Base-by-base conservation (phyloP, 169 alveolate genomes). In the Plasmodium gaboni region DNA sequence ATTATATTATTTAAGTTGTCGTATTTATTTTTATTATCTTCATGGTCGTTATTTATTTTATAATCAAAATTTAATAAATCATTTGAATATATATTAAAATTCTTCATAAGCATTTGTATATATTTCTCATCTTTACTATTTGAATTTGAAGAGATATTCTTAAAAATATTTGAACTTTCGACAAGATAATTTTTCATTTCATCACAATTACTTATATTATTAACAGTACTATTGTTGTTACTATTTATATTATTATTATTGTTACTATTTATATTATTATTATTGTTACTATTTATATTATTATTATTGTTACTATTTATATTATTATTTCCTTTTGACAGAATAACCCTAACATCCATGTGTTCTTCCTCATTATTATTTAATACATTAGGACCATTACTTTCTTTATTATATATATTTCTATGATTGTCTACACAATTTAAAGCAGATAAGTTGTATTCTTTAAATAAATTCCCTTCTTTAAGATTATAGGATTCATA, bases 61-160 rank as follows among this genome's bases (percentile, higher is more conserved):
- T 15, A 51, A 51, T 15, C 61, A 51, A 51, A 51, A 64, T 28
- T 64, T 24, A 64, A 64, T 26, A 64, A 64, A 22, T 64, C 53
- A 64, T 48, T 64, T 8, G 22, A 10, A 28, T 26, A 64, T 2
- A 24, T 64, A 64, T 28, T 26, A 12, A 64, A 64, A 64, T 22
- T 22, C 5, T 26, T 22, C n/a, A 22, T 22, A 64, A 64, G 32
- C 10, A 8, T 26, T 1, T 24, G 15, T 2, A 13, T 26, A 64
- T 26, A 26, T 64, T 64, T 28, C 2, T 64, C 72, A 17, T 64
- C 32, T 26, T 28, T 28, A 26, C 15, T 8, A 64, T 26, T 64
- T 9, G 12, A 59, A 59, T 17, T 59, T 17, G 32, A 8, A 17
- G 9, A 59, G 0, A 15, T 15, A 2, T 59, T 26, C 28, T 19